A percentile compares a stretch with the other conserved stretches of the same genome.
phyloP scores from a whole-genome alignment of 768 basidiomycete genomes.

The Chalciporus pseudorubinellus region DNA sequence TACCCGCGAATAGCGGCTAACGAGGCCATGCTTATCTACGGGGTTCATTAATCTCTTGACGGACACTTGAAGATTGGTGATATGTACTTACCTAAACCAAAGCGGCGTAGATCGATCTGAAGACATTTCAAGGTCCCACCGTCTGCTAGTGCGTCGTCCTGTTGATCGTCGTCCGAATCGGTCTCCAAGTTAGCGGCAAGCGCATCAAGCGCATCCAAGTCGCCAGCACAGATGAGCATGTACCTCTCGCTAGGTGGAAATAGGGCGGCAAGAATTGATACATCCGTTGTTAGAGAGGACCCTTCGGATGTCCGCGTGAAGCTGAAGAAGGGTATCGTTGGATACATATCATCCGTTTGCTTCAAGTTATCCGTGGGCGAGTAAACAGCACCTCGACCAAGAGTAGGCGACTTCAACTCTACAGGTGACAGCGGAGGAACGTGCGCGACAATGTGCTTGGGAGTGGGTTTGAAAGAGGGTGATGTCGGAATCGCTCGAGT shows the following conservation, averaged over 20 bases:
- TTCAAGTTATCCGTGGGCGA: constrained; percentile 12
- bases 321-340: constrained; percentile 69
- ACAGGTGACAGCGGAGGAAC: constrained; percentile 33
- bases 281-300: constrained; percentile 73
- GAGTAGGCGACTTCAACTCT: constrained; percentile 10
- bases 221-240: constrained; percentile 71
- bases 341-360: constrained; percentile 6
- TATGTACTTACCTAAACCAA: constrained; percentile 57
- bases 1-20: constrained; percentile 71
- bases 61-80: neutral
- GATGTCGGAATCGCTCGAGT: constrained; percentile 29
- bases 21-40: constrained; percentile 73
- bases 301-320: constrained; percentile 77
- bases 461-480: constrained; percentile 36
- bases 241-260: constrained; percentile 72
- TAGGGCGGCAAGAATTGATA: constrained; percentile 59
- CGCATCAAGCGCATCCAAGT: constrained; percentile 58
- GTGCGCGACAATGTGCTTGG: constrained; percentile 38
- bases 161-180: constrained; percentile 40
- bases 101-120: constrained; percentile 71
- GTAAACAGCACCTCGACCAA: constrained; percentile 7
- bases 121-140: constrained; percentile 58
- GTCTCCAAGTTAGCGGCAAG: constrained; percentile 31
- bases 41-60: too few relatives aligned
- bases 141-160: constrained; percentile 29